Evolutionary conservation across 495 filamentous ascomycete genomes (phyloP).

Genomic region (Neurospora intermedia): DNA sequence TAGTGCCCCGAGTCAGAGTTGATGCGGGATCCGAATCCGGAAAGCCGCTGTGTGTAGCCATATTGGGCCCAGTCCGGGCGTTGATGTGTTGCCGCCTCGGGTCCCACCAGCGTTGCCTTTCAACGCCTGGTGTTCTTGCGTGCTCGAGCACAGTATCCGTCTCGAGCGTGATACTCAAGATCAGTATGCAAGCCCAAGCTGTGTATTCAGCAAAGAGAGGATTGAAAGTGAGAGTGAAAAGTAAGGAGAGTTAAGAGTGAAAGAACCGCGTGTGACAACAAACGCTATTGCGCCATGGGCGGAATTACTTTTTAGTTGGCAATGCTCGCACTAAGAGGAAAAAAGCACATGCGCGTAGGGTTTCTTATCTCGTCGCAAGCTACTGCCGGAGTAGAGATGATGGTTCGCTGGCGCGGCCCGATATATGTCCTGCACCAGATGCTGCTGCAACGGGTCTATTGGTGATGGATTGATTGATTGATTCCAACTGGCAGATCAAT

Average conservation of each 20-base stretch:
- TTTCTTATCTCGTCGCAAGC: neutral
- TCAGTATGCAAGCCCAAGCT: neutral
- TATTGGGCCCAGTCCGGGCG: neutral
- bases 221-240: neutral
- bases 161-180: neutral
- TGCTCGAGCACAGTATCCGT: neutral
- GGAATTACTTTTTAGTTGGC: neutral
- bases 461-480: neutral
- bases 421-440: neutral
- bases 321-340: neutral
- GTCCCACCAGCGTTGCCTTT: neutral
- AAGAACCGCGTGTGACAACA: neutral
- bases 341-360: neutral
- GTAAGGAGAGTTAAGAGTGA: neutral
- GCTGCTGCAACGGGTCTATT: neutral
- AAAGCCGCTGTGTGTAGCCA: neutral
- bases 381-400: neutral
- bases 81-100: neutral
- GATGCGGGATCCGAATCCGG: neutral
- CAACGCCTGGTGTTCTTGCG: neutral
- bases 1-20: neutral
- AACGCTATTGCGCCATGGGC: neutral
- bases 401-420: neutral
- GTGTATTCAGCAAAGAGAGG: neutral
- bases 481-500: neutral